Conservation (phyloP, 371 early-diverging fungal genomes). For the Sporodiniella umbellata region DNA sequence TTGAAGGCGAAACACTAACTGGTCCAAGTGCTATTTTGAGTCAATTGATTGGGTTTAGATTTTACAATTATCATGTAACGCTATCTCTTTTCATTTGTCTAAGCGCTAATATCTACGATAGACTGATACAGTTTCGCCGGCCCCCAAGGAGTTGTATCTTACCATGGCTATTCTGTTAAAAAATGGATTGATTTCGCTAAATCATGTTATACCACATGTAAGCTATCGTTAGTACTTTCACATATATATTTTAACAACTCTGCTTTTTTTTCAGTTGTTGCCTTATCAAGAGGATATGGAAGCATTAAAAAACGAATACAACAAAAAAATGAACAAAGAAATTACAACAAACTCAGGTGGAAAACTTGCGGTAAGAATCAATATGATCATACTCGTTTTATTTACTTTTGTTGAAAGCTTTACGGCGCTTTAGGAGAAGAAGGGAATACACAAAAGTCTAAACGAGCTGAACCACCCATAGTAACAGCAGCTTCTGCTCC, state of each 20-base stretch:
- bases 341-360: constrained; percentile 40
- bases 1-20: constrained; percentile 5
- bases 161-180: constrained; percentile 57
- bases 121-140: constrained; percentile 6
- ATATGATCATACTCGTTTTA: not conserved
- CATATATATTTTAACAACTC: too few species aligned
- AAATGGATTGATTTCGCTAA: constrained; percentile 61
- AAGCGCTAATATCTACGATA: constrained; percentile 22
- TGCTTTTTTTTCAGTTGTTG: constrained; percentile 30
- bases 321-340: constrained; percentile 49
- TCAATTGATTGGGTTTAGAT: constrained; percentile 87
- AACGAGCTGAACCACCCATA: not conserved
- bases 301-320: constrained; percentile 42
- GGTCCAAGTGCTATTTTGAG: constrained; percentile 50
- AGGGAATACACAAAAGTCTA: constrained; percentile 29
- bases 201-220: constrained; percentile 71
- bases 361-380: constrained; percentile 24
- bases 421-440: constrained; percentile 47
- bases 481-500: not conserved
- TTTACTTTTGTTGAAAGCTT: constrained; percentile 2
- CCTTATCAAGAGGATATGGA: constrained; percentile 59
- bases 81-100: too few species aligned
- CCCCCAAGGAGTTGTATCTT: constrained; percentile 35
- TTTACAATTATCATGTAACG: constrained; percentile 59
- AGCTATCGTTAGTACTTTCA: not conserved